These are phyloP conservation scores for Colletotrichum sublineola DNA, from an alignment of 2,329 filamentous ascomycete species.

Conservation along the genomic window DNA sequence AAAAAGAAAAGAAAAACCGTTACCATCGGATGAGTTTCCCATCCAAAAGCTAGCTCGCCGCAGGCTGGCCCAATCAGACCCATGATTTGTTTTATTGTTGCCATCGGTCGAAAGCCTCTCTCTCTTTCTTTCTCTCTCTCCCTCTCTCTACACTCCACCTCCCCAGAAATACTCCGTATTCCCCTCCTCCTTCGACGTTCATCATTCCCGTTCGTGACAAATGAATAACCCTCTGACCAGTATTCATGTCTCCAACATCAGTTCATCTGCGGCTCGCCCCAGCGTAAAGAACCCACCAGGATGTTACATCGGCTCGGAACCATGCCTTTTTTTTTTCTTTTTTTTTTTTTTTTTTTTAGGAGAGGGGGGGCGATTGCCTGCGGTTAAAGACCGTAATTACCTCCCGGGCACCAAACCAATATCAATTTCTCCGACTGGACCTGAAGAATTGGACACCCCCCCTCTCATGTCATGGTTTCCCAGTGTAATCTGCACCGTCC, in stretches of 20 bases:
- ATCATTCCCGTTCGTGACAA: neutral
- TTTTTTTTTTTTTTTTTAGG: constrained; percentile 5
- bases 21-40: constrained; percentile 28
- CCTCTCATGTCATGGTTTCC: constrained; percentile 23
- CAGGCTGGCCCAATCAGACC: neutral
- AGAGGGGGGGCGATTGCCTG: neutral
- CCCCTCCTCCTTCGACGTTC: neutral
- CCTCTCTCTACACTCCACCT: too few species aligned
- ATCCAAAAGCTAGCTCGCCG: constrained; percentile 17
- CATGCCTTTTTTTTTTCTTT: neutral
- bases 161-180: too few species aligned
- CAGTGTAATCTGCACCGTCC: constrained; percentile 29
- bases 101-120: too few species aligned
- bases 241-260: constrained; percentile 5
- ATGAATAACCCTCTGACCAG: neutral
- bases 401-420: constrained; percentile 8
- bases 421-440: constrained; percentile 33
- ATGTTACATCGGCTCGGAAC: constrained; percentile 23
- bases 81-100: neutral
- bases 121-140: too few species aligned
- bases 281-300: constrained; percentile 14
- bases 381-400: constrained; percentile 26
- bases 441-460: constrained; percentile 17
- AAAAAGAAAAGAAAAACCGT: too few species aligned
- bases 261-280: neutral